Percentiles rank a stretch among this genome's conserved stretches.
Evolutionary conservation across 2,329 filamentous ascomycete genomes (phyloP).

Genomic region (Neurospora sp.): DNA sequence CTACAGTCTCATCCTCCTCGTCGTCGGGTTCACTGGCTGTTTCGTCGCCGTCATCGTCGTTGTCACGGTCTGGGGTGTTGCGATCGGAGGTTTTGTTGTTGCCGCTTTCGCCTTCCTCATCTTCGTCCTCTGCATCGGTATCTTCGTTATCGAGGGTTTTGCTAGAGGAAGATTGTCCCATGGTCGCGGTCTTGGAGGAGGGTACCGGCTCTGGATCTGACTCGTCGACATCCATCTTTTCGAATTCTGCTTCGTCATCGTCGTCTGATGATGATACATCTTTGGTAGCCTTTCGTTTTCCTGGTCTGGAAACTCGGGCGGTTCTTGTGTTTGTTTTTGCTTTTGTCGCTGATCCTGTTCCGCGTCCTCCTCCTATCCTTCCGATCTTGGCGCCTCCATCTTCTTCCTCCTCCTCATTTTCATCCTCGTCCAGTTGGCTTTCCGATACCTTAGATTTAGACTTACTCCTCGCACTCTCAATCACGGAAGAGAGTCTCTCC

Average conservation of each 20-base stretch:
- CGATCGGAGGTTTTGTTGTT: slow-evolving; percentile 25
- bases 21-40: slow-evolving; percentile 34
- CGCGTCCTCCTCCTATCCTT: not conserved
- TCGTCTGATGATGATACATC: slow-evolving; percentile 29
- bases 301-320: slow-evolving; percentile 26
- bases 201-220: not conserved
- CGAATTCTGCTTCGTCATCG: slow-evolving; percentile 33
- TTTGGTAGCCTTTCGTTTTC: slow-evolving; percentile 40
- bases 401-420: slow-evolving; percentile 13
- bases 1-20: slow-evolving; percentile 18
- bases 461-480: slow-evolving; percentile 2
- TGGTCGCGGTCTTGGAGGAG: not conserved
- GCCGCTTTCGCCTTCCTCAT: slow-evolving; percentile 13
- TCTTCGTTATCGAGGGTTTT: not conserved
- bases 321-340: not conserved
- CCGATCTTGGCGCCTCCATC: not conserved
- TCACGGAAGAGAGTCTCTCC: slow-evolving; percentile 6
- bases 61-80: slow-evolving; percentile 29
- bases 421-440: slow-evolving; percentile 8
- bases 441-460: slow-evolving; percentile 13
- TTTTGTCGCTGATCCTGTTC: not conserved
- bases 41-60: slow-evolving; percentile 29
- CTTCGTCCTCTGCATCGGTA: not conserved
- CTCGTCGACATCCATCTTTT: slow-evolving; percentile 40
- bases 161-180: not conserved